These are phyloP conservation scores for Starmerella apis DNA, from an alignment of 805 yeast genomes.

Conservation along the genomic window DNA sequence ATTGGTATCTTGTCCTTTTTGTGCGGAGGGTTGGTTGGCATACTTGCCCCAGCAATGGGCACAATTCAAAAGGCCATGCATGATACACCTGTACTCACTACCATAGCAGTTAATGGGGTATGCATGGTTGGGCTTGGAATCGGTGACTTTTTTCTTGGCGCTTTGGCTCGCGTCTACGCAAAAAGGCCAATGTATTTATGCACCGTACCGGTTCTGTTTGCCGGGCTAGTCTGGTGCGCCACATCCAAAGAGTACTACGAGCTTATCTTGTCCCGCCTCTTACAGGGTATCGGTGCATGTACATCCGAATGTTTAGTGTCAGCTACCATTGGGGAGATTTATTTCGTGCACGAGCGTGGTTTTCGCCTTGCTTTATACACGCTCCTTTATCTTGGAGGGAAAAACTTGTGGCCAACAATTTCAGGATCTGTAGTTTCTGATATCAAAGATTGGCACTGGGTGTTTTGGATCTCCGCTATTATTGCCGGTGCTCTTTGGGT, in stretches of 20 bases:
- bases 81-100: not conserved
- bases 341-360: constrained; percentile 2
- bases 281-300: not conserved
- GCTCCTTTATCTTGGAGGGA: not conserved
- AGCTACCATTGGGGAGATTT: constrained; percentile 1
- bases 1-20: constrained; percentile 11
- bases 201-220: not conserved
- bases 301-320: not conserved
- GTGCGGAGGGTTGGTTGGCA: not conserved
- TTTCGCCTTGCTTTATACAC: constrained; percentile 2
- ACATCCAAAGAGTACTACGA: not conserved
- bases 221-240: constrained; percentile 1
- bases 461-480: not conserved
- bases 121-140: not conserved
- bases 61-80: not conserved
- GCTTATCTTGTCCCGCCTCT: not conserved
- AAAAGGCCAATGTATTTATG: not conserved
- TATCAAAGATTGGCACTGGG: constrained; percentile 3
- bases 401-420: constrained; percentile 3
- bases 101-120: constrained; percentile 2
- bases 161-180: not conserved
- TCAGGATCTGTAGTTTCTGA: constrained; percentile 1
- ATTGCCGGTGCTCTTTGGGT: not conserved
- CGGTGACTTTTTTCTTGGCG: not conserved
- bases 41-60: constrained; percentile 3